phyloP scores from a whole-genome alignment of 768 basidiomycete genomes.

The Naganishia kalamii region DNA sequence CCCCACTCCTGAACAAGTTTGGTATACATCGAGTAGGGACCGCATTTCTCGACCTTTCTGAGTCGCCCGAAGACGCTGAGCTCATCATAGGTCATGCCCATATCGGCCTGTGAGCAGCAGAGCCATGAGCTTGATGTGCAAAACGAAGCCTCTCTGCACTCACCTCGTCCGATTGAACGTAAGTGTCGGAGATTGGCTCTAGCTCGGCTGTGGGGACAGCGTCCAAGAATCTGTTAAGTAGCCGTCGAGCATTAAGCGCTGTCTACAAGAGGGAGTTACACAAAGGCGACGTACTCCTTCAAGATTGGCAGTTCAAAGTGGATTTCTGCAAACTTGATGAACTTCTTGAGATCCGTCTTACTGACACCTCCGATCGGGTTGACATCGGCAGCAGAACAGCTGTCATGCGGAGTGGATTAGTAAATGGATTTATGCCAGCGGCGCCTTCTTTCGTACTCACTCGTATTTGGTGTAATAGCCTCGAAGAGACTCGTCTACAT shows the following conservation, averaged over 20 bases:
- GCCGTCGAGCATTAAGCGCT: too few relatives aligned
- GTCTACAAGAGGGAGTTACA: too few relatives aligned
- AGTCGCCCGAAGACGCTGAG: slow-evolving; percentile 86
- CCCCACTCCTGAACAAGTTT: slow-evolving; percentile 95
- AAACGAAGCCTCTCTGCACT: slow-evolving; percentile 21
- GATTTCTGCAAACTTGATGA: slow-evolving; percentile 74
- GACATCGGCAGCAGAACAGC: slow-evolving; percentile 67
- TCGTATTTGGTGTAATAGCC: slow-evolving; percentile 99
- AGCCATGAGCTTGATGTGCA: slow-evolving; percentile 8
- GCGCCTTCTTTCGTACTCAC: slow-evolving; percentile 51
- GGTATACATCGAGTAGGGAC: slow-evolving; percentile 94
- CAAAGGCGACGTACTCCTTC: slow-evolving; percentile 53
- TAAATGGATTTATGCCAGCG: not conserved
- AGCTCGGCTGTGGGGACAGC: slow-evolving; percentile 93
- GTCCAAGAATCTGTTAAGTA: slow-evolving; percentile 66
- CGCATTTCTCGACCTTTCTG: slow-evolving; percentile 93
- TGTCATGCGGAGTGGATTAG: slow-evolving; percentile 40
- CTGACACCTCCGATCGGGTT: slow-evolving; percentile 98
- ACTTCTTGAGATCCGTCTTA: slow-evolving; percentile 93
- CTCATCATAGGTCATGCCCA: slow-evolving; percentile 99
- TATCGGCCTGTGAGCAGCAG: slow-evolving; percentile 62
- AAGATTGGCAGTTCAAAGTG: slow-evolving; percentile 81
- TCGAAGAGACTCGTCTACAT: slow-evolving; percentile 94
- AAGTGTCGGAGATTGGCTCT: slow-evolving; percentile 80
- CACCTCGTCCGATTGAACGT: slow-evolving; percentile 93